Evolutionary conservation across 495 filamentous ascomycete species (phyloP).

Genomic region (Penicillium cataractarum): DNA sequence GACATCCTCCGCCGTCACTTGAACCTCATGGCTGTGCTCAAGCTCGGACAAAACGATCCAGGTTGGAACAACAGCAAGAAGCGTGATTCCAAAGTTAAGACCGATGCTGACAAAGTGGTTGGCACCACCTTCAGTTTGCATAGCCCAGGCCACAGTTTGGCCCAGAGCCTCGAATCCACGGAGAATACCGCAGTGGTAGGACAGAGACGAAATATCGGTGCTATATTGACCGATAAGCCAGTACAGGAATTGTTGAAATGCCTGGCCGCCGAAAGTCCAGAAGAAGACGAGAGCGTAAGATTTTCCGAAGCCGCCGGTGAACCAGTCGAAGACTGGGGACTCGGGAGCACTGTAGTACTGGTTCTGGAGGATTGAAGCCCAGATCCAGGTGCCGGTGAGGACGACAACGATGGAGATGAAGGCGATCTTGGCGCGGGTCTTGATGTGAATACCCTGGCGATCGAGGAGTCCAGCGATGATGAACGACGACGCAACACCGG

Average conservation of each 20-base stretch:
- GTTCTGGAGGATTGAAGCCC: slow-evolving; percentile 36
- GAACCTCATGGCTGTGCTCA: slow-evolving; percentile 39
- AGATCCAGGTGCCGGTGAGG: slow-evolving; percentile 38
- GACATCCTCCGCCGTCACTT: slow-evolving; percentile 30
- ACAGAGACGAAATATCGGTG: slow-evolving; percentile 37
- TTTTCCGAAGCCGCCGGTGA: slow-evolving; percentile 37
- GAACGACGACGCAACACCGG: slow-evolving; percentile 38
- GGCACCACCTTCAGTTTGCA: slow-evolving; percentile 37
- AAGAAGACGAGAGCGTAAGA: slow-evolving; percentile 39
- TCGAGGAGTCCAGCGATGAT: slow-evolving; percentile 35
- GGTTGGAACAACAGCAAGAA: slow-evolving; percentile 35
- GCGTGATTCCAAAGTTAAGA: slow-evolving; percentile 39
- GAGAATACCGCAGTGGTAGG: slow-evolving; percentile 39
- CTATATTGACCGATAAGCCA: slow-evolving; percentile 40
- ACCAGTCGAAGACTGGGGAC: slow-evolving; percentile 37
- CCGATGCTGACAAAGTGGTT: slow-evolving; percentile 43
- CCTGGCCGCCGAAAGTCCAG: slow-evolving; percentile 38
- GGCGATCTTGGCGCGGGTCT: slow-evolving; percentile 34
- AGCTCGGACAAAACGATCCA: slow-evolving; percentile 40
- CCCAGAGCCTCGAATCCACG: slow-evolving; percentile 39
- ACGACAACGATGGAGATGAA: slow-evolving; percentile 32
- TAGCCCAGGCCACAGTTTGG: slow-evolving; percentile 41
- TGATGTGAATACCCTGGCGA: slow-evolving; percentile 39
- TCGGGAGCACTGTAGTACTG: slow-evolving; percentile 33
- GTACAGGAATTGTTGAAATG: slow-evolving; percentile 42